Evolutionary conservation across 2,329 filamentous ascomycete species (phyloP), one percentile per base, ranked within the genome.

Genomic region (Sporothrix humicola): DNA sequence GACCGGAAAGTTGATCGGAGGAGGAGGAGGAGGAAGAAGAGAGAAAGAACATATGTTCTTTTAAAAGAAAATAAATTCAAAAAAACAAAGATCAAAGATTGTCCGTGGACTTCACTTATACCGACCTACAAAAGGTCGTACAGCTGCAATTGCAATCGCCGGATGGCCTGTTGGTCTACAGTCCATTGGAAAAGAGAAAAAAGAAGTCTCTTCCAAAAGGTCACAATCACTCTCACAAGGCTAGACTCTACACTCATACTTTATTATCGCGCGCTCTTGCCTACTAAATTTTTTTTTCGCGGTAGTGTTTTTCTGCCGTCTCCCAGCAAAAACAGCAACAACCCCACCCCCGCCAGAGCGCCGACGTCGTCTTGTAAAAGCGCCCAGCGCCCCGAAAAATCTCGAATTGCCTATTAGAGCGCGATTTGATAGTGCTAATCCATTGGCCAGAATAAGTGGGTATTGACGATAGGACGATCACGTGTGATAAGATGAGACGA

Each of bases 111-210:
- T 10, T 59, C 42, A 58, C 65, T 66, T 61, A 46, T 72, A 59
- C 37, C 58, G 46, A 72, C 70, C 69, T 69, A 44, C 37, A 71
- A 69, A 54, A 23, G 54, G 63, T 69, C 73, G 61, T 52, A 37
- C 52, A 72, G 63, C 69, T 68, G 69, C 50, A 73, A 71, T 71
- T 61, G 69, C 50, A 73, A 71, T 73, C 68, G 69, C 72, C 69
- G 68, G 58, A 73, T 73, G 61, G 69, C 56, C 69, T 59, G 69
- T 66, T 66, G 69, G 68, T 73, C 72, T 71, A 63, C 59, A 56
- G 56, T 71, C 72, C 68, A 71, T 73, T 65, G 68, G 52, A 72
- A 50, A 50, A 63, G 44, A 50, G 26, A 48, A 59, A 52, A 23
- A 71, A 48, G 42, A 68, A 42, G 20, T n/a, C 17, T 37, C 12